Base-by-base conservation (phyloP, 805 yeast species). In the Starmerella apicola region DNA sequence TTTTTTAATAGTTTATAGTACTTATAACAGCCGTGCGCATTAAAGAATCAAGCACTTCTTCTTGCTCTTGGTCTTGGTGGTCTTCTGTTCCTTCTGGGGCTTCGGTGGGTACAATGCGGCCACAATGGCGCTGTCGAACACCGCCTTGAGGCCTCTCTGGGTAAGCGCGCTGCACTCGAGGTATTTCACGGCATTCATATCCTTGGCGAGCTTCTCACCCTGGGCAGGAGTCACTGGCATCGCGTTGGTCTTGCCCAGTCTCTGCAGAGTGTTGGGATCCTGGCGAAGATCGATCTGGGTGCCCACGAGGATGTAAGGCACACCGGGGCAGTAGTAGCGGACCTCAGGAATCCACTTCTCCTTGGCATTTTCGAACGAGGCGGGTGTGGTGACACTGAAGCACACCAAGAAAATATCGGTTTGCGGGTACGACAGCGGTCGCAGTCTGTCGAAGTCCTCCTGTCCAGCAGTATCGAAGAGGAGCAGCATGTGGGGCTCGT, bases 261-360 rank as follows among this genome's bases (percentile, higher is more conserved):
- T 79, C 58, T 86, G 91, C 53, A 85, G 70, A 43, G 86, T 83
- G 32, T 83, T 81, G 46, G 86, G 91, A 60, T 88, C 97, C 54
- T 82, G 86, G 62, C 97, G 78, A 56, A 88, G 70, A 68, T 88
- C 98, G 42, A 83, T 78, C 65, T 88, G 97, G 10, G 97, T 91
- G 51, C 98, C 98, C 31, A 88, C 97, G 57, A 88, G 83, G 52
- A 88, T 72, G 56, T 95, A 88, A 18, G 97, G 96, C 34, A 86
- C 96, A 45, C 94, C 95, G n/a, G 94, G 94, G 58, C 97, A 93
- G 55, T 81, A 86, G 64, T 88, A 96, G 61, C 86, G 95, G 46
- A 91, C 94, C 62, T 88, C 98, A 23, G 97, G 97, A 66, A 86
- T 81, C 98, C 98, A 88, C 65, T 88, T 88, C 65, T 91, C 97